Evolutionary conservation across 306 rosid species (phyloP).

Genomic region (Dryas alaskensis): DNA sequence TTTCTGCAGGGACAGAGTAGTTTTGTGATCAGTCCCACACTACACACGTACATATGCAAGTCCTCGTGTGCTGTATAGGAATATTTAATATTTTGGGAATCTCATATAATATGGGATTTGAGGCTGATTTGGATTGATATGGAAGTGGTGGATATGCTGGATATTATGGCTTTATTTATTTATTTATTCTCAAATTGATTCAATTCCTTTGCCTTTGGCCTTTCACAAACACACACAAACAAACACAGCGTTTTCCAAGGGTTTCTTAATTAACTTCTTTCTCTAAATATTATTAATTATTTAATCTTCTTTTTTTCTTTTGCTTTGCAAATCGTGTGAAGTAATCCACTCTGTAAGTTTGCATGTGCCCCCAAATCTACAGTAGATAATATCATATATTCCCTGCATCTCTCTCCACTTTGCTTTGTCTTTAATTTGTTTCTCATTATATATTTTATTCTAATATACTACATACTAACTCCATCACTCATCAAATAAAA

Average conservation of each 20-base stretch:
- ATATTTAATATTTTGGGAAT: constrained; percentile 30
- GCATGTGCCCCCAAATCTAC: constrained; percentile 87
- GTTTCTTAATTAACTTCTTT: too few relatives aligned
- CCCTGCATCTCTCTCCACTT: constrained; percentile 75
- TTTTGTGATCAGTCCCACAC: constrained; percentile 21
- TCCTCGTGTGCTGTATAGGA: constrained; percentile 46
- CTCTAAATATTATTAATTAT: too few relatives aligned
- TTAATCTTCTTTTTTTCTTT: constrained; percentile 22
- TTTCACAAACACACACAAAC: constrained; percentile 8
- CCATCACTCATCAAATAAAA: constrained; percentile 37
- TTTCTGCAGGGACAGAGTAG: constrained; percentile 15
- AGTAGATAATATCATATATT: constrained; percentile 71
- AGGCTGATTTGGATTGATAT: constrained; percentile 54
- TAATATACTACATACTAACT: constrained; percentile 11
- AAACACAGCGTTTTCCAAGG: background rate
- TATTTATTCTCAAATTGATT: background rate
- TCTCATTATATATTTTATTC: background rate
- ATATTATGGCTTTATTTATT: background rate
- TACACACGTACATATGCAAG: constrained; percentile 33
- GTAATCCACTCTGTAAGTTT: constrained; percentile 44
- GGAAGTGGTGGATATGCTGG: constrained; percentile 26
- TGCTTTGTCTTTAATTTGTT: constrained; percentile 43
- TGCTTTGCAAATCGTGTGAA: constrained; percentile 47
- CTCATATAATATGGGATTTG: constrained; percentile 45
- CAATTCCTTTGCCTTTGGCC: constrained; percentile 14